Evolutionary conservation across 2,329 filamentous ascomycete genomes (phyloP).

Genomic region (Hypoxylon rubiginosum): DNA sequence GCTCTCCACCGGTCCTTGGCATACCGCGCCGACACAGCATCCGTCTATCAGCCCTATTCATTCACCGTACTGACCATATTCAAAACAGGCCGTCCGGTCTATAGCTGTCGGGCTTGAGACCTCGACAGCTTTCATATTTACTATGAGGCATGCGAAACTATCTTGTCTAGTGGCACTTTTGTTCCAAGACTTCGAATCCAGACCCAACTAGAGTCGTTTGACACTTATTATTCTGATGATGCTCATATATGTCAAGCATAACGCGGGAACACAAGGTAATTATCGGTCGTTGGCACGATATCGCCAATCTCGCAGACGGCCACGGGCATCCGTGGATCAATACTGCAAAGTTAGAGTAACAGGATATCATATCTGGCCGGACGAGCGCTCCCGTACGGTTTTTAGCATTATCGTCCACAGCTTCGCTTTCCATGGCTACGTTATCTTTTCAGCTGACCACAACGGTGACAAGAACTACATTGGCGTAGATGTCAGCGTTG

Average conservation of each 20-base stretch:
- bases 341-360: slow-evolving; percentile 30
- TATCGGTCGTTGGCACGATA: slow-evolving; percentile 47
- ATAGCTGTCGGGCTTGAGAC: slow-evolving; percentile 14
- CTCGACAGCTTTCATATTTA: not conserved
- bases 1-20: slow-evolving; percentile 7
- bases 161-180: slow-evolving; percentile 2
- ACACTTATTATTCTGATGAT: slow-evolving; percentile 3
- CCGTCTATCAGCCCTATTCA: slow-evolving; percentile 6
- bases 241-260: slow-evolving; percentile 12
- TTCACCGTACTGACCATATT: slow-evolving; percentile 3
- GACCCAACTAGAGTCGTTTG: not conserved
- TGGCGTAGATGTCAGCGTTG: slow-evolving; percentile 35
- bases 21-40: slow-evolving; percentile 1
- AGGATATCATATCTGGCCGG: slow-evolving; percentile 28
- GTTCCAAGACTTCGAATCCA: not conserved
- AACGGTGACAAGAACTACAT: slow-evolving; percentile 21
- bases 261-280: slow-evolving; percentile 40
- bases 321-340: slow-evolving; percentile 34
- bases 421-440: not conserved
- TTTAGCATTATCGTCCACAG: slow-evolving; percentile 36
- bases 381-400: slow-evolving; percentile 21
- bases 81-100: not conserved
- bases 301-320: slow-evolving; percentile 57
- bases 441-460: slow-evolving; percentile 1
- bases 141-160: slow-evolving; percentile 7